These are phyloP conservation scores for Thielaviopsis populi DNA, from an alignment of 2,329 filamentous ascomycete genomes.

Conservation along the genomic window DNA sequence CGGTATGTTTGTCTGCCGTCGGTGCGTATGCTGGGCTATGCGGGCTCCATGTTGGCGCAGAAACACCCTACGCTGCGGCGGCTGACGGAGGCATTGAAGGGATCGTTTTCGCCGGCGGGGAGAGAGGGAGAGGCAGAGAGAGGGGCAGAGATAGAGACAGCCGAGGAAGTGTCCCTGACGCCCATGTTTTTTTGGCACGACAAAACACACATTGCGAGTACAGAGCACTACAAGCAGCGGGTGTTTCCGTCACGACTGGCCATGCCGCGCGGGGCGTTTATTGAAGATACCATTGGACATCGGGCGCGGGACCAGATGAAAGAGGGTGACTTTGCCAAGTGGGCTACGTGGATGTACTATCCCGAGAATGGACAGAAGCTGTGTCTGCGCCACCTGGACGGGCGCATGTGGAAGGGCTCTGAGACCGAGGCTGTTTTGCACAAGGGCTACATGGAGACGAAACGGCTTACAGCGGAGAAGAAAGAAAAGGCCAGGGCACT, in stretches of 20 bases:
- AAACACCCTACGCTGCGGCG: constrained; percentile 29
- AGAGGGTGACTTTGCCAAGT: constrained; percentile 33
- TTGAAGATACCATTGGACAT: constrained; percentile 42
- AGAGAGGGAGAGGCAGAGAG: not conserved
- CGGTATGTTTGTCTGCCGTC: constrained; percentile 40
- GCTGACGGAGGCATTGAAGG: constrained; percentile 30
- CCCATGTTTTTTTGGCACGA: constrained; percentile 46
- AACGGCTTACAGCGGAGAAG: constrained; percentile 5
- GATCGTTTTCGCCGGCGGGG: not conserved
- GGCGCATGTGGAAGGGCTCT: constrained; percentile 34
- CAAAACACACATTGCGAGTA: constrained; percentile 38
- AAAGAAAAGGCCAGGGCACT: not conserved
- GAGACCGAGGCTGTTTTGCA: constrained; percentile 8
- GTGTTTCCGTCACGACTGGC: constrained; percentile 37
- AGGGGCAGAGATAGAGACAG: not conserved
- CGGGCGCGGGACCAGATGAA: constrained; percentile 43
- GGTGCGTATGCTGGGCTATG: constrained; percentile 37
- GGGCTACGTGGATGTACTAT: constrained; percentile 42
- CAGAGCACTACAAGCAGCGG: constrained; percentile 33
- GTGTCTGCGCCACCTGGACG: constrained; percentile 37
- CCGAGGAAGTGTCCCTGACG: constrained; percentile 30
- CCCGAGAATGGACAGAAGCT: constrained; percentile 31
- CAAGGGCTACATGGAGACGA: not conserved
- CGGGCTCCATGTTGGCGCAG: constrained; percentile 31
- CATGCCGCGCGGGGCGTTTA: constrained; percentile 38